Base-by-base conservation (phyloP, 2,329 filamentous ascomycete genomes). In the Pseudofabraea citricarpa region DNA sequence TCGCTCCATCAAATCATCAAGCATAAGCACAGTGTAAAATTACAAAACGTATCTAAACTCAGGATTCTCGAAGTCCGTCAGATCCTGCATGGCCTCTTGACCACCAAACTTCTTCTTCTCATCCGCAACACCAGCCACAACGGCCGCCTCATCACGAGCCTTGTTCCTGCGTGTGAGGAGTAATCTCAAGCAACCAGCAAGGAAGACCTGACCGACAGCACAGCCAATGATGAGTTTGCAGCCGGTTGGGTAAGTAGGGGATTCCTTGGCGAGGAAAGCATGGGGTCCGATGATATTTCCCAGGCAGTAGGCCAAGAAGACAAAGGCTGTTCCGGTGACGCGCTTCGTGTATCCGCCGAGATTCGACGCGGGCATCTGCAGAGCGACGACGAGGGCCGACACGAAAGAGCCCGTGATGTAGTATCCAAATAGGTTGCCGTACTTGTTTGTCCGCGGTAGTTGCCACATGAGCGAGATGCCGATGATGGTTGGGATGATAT, bases 181-280 rank as follows among this genome's bases (percentile, higher is more conserved):
- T 18, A 61, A 45, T 19, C 68, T 53, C 50, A 70, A 36, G 13
- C 39, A 41, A 35, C 66, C 38, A n/a, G 64, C 63, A 13, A 69
- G 48, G 13, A 56, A 56, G n/a, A 71, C 56, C 47, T 72, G 69
- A 7, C 58, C 60, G 15, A 61, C 65, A 6, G 69, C 60, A 49
- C 71, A 75, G 16, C 64, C 66, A 3, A 79, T 55, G 13, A 73
- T 71, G 6, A 75, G 58, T 44, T 70, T 75, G 40, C 71, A 75
- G 1, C 75, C 76, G 0, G 74, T 77, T 22, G 62, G 59, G 22
- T 79, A 79, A 0, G 66, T 53, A 0, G 73, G 73, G 0, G 70
- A 61, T 49, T 75, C 72, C 0, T 53, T 40, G 0, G 61, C 61
- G 40, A 74, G 72, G 59, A 81, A 83, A 61, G 83, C 81, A 59